Evolutionary conservation across 1,139 yeast species (phyloP).

Genomic region (Hansenula anomala): DNA sequence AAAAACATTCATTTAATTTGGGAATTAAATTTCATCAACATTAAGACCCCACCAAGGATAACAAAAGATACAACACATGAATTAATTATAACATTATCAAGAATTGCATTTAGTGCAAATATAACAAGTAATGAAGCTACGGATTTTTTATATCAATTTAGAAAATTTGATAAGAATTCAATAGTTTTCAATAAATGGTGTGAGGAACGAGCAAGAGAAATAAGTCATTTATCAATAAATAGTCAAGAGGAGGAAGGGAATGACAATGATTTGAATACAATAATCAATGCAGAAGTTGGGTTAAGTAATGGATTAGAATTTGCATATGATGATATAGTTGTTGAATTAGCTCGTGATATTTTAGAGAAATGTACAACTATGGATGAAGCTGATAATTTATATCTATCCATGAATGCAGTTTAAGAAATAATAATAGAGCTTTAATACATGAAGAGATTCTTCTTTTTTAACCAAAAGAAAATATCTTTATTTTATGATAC

Average conservation of each 20-base stretch:
- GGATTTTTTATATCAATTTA: constrained; percentile 28
- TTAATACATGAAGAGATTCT: too few species aligned
- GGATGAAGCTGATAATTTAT: constrained; percentile 77
- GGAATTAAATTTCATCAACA: constrained; percentile 13
- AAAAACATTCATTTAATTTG: constrained; percentile 17
- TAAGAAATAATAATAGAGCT: too few species aligned
- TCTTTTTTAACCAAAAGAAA: too few species aligned
- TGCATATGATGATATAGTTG: constrained; percentile 57
- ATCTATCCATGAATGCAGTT: constrained; percentile 51
- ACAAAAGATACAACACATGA: constrained; percentile 19
- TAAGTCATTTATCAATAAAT: constrained; percentile 28
- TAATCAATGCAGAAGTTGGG: constrained; percentile 18
- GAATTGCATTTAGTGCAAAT: constrained; percentile 53
- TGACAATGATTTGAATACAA: too few species aligned
- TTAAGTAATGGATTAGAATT: constrained; percentile 54
- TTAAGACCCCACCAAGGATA: constrained; percentile 10
- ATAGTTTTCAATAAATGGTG: constrained; percentile 39
- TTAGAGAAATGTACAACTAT: constrained; percentile 65
- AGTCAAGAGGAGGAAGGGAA: too few species aligned
- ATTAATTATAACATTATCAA: constrained; percentile 44
- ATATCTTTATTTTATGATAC: too few species aligned
- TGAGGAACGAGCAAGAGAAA: constrained; percentile 37
- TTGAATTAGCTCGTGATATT: constrained; percentile 68
- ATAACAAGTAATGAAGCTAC: constrained; percentile 35
- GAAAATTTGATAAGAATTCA: constrained; percentile 22